Percentiles rank a stretch among this genome's conserved stretches.
Conservation (phyloP, 164 flowering plant genomes). For the Magnolia officinalis region DNA sequence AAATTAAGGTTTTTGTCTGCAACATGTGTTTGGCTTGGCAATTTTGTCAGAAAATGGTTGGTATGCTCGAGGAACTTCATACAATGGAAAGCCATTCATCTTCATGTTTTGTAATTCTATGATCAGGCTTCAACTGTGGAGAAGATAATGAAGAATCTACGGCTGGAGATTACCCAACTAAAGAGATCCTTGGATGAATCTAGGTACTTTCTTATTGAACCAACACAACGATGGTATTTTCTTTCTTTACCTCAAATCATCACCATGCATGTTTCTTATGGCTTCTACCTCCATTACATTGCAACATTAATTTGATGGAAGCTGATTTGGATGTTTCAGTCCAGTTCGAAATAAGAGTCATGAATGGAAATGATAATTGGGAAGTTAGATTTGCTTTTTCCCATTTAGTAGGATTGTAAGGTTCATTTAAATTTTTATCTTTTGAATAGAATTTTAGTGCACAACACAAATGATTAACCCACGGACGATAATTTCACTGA, state of each 20-base stretch:
- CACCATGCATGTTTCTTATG: constrained; percentile 2
- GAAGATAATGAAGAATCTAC: constrained; percentile 74
- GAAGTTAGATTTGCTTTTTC: background rate
- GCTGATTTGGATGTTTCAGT: background rate
- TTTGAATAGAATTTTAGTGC: too few relatives aligned
- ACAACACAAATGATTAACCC: too few relatives aligned
- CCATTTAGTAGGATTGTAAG: background rate
- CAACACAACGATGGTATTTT: background rate
- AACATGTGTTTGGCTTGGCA: too few relatives aligned
- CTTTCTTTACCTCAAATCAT: background rate
- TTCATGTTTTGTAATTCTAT: constrained; percentile 6
- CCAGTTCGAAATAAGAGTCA: background rate
- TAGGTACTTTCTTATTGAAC: constrained; percentile 38
- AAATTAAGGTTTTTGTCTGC: too few relatives aligned
- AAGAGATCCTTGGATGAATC: constrained; percentile 64
- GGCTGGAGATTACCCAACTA: constrained; percentile 59
- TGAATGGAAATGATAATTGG: background rate
- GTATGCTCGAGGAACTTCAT: too few relatives aligned
- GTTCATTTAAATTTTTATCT: background rate
- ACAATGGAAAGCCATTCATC: too few relatives aligned
- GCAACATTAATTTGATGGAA: background rate
- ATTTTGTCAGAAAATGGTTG: too few relatives aligned
- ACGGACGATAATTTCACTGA: too few relatives aligned
- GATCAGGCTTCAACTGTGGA: constrained; percentile 76
- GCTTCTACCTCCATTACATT: background rate